phyloP scores from a whole-genome alignment of 164 flowering plant species.

The Warburgia ugandensis region DNA sequence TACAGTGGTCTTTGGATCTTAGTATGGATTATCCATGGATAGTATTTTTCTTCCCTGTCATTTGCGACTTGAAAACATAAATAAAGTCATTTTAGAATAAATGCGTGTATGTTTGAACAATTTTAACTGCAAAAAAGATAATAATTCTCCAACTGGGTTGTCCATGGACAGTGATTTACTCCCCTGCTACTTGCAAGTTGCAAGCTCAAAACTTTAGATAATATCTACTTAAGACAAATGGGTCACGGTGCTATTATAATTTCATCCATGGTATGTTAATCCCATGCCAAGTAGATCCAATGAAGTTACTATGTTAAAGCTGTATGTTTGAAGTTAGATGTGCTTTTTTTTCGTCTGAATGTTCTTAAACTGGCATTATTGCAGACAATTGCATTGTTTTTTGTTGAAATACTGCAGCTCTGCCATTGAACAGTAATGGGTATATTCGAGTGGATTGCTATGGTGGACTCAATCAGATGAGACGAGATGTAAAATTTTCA shows the following conservation, averaged over 20 bases:
- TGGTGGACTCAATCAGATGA: slow-evolving; percentile 99
- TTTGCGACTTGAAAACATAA: not conserved
- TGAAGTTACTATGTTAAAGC: not conserved
- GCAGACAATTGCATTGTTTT: slow-evolving; percentile 87
- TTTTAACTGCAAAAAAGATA: not conserved
- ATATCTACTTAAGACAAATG: not conserved
- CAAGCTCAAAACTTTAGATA: not conserved
- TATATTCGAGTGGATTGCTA: slow-evolving; percentile 93
- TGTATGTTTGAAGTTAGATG: not conserved
- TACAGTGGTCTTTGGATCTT: not conserved
- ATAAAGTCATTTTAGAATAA: not conserved
- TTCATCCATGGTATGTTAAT: not conserved
- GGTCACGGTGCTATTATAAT: not conserved
- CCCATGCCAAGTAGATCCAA: not conserved
- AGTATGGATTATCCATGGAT: not conserved
- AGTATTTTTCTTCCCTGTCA: not conserved
- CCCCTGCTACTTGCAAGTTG: not conserved
- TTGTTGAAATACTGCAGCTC: slow-evolving; percentile 95
- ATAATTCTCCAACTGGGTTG: too few species aligned
- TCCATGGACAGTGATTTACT: not conserved
- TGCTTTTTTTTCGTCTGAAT: slow-evolving; percentile 15
- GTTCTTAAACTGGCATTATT: slow-evolving; percentile 49
- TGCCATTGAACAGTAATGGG: slow-evolving; percentile 69
- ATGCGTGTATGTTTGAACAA: not conserved
- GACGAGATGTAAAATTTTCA: slow-evolving; percentile 70